Evolutionary conservation across 768 basidiomycete genomes (phyloP).

Genomic region (Leccinum aurantiacum): DNA sequence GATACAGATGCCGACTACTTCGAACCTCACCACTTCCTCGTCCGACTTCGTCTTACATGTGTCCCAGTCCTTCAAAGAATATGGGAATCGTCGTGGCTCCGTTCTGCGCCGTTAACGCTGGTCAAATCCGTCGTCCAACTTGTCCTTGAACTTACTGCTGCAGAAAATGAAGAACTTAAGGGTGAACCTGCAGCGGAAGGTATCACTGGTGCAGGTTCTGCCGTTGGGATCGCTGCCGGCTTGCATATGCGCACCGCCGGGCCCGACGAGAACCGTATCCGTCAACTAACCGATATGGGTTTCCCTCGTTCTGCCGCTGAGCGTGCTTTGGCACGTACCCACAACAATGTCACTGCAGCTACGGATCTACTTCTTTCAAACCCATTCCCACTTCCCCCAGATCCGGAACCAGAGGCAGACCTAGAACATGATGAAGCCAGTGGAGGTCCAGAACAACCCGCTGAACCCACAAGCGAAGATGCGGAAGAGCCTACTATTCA

Average conservation of each 20-base stretch:
- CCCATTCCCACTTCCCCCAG: constrained; percentile 74
- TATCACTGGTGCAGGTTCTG: constrained; percentile 32
- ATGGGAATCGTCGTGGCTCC: constrained; percentile 86
- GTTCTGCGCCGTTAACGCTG: constrained; percentile 69
- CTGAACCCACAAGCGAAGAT: constrained; percentile 30
- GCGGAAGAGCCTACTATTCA: constrained; percentile 22
- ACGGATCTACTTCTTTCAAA: constrained; percentile 84
- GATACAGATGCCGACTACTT: constrained; percentile 79
- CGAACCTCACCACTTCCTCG: constrained; percentile 83
- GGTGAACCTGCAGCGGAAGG: constrained; percentile 42
- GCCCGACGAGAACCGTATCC: constrained; percentile 76
- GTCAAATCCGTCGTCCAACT: constrained; percentile 74
- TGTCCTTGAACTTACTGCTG: constrained; percentile 78
- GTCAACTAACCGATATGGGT: constrained; percentile 93
- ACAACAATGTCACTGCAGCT: constrained; percentile 87
- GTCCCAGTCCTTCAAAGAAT: constrained; percentile 66
- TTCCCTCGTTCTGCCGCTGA: constrained; percentile 89
- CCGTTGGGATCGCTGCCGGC: constrained; percentile 33
- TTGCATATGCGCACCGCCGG: constrained; percentile 40
- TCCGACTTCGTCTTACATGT: constrained; percentile 69
- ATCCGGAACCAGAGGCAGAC: constrained; percentile 39
- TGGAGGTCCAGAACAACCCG: constrained; percentile 26
- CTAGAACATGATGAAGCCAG: constrained; percentile 18
- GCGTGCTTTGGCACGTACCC: constrained; percentile 76
- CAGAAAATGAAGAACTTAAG: constrained; percentile 74